phyloP scores from a whole-genome alignment of 192 early-diverging fungal species.

The Polychytrium aggregatum region DNA sequence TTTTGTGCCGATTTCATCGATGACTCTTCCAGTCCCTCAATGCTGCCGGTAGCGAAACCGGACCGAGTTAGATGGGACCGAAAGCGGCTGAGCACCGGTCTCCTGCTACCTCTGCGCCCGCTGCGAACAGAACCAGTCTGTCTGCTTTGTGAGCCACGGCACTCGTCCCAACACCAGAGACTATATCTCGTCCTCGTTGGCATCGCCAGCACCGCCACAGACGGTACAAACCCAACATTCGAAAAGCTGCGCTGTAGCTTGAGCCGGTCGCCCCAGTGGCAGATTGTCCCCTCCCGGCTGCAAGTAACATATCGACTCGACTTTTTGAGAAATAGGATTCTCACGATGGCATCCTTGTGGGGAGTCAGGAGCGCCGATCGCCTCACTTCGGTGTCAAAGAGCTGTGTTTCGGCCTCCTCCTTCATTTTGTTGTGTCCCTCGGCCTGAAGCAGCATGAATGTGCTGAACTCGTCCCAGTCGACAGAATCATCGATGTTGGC shows the following conservation, averaged over 20 bases:
- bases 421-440: constrained; percentile 35
- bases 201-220: too few species aligned
- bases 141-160: too few species aligned
- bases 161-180: too few species aligned
- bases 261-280: constrained; percentile 36
- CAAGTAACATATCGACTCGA: constrained; percentile 24
- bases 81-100: too few species aligned
- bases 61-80: too few species aligned
- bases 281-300: constrained; percentile 34
- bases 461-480: constrained; percentile 50
- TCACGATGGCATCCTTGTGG: constrained; percentile 32
- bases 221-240: constrained; percentile 24
- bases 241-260: constrained; percentile 28
- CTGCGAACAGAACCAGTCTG: too few species aligned
- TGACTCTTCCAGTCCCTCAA: too few species aligned
- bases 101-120: too few species aligned
- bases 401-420: constrained; percentile 26
- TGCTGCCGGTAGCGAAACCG: too few species aligned
- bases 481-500: constrained; percentile 40
- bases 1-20: too few species aligned
- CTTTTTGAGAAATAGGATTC: constrained; percentile 18
- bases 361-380: constrained; percentile 13
- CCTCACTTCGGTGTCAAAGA: constrained; percentile 18
- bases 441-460: constrained; percentile 40
- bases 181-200: too few species aligned